Evolutionary conservation across 73 alveolate species (phyloP), one percentile per base, ranked within the genome.

Genomic region (Tetrahymena elliotti): DNA sequence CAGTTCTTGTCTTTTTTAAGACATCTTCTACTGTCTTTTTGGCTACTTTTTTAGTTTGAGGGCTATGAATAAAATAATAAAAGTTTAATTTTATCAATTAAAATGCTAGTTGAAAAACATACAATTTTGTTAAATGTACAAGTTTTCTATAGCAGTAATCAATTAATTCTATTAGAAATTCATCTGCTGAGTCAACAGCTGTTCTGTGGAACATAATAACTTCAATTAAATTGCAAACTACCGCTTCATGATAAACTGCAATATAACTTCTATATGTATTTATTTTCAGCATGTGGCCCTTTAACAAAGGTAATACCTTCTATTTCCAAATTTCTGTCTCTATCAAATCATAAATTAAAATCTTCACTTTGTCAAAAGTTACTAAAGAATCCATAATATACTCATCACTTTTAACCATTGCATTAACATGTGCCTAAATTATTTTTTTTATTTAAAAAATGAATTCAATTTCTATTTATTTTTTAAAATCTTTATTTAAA

Each of bases 171-270:
- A 99, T 98, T 39, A 99, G 95, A 93, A 98, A 97, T 96, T 99
- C 99, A 47, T 99, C 99, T 0, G 99, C 99, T 82, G 98, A 99
- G 96, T 99, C 99, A 35, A 99, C 98, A 24, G 99, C 99, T 10
- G 99, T 99, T 93, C 99, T 98, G 84, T 99, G 99, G 98, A 96
- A 99, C 95, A 99, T 97, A 94, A 99, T 95, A 52, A 99, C 98
- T 98, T 99, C 99, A 4, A 99, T 93, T 68, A 99, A 97, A 96
- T 99, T 99, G 84, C 98, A 98, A 27, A 99, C 98, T 16, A 98
- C 97, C 5, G 99, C 99, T 97, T 99, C 99, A 93, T 98, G 99
- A 95, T 98, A 97, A 27, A 98, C 94, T 93, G 95, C 97, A 68
- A 96, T 83, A 93, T 97, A 97, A 35, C 97, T 84, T 40, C 98